Conservation (phyloP, 345 rosid species). For the Lepidium aucheri region DNA sequence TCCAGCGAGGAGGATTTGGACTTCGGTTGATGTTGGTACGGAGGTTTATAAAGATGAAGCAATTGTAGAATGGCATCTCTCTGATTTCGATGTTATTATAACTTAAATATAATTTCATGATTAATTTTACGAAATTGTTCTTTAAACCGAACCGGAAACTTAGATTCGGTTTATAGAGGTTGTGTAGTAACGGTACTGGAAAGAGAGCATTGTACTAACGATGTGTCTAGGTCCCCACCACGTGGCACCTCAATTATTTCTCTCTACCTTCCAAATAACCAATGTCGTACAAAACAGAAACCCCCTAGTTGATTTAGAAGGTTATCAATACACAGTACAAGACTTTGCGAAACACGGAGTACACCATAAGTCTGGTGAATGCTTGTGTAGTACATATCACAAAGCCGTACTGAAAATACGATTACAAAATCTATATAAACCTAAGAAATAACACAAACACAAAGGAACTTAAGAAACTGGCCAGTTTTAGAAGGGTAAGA, state of each 20-base stretch:
- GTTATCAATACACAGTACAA: slow-evolving; percentile 10
- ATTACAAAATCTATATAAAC: slow-evolving; percentile 24
- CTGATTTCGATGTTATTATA: slow-evolving; percentile 48
- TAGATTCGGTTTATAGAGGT: neutral
- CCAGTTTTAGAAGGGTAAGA: neutral
- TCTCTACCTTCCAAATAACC: neutral
- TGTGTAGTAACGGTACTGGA: slow-evolving; percentile 5
- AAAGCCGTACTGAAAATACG: neutral
- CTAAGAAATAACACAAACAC: neutral
- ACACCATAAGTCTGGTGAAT: slow-evolving; percentile 1
- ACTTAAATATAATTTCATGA: neutral
- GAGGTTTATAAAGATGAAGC: slow-evolving; percentile 46
- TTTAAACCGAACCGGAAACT: neutral
- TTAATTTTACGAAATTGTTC: neutral
- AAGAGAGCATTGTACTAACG: slow-evolving; percentile 4
- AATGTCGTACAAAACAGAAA: slow-evolving; percentile 6
- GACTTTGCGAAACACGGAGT: slow-evolving; percentile 9
- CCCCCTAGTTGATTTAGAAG: neutral
- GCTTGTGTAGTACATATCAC: slow-evolving; percentile 23
- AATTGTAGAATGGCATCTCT: slow-evolving; percentile 52
- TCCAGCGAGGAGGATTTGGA: slow-evolving; percentile 64
- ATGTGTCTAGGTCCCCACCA: slow-evolving; percentile 23
- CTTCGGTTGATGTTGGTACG: slow-evolving; percentile 58
- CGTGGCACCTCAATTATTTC: slow-evolving; percentile 20
- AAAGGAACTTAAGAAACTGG: neutral